Conservation (phyloP, 371 early-diverging fungal genomes). For the Basidiobolus heterosporus region DNA sequence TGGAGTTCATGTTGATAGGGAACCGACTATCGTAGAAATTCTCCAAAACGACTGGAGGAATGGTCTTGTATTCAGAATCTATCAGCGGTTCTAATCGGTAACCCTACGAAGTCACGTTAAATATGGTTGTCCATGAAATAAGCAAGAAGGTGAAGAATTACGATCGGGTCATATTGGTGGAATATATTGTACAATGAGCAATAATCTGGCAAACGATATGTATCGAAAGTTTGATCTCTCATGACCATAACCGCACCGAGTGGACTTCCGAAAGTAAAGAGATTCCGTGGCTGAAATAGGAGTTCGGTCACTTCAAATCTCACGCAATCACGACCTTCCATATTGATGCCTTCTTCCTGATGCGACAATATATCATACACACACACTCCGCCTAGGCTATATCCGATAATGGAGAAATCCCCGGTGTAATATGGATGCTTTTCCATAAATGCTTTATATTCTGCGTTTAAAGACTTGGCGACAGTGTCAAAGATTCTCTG, state of each 20-base stretch:
- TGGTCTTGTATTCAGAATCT: constrained; percentile 16
- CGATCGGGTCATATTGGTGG: no score
- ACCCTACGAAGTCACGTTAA: not conserved
- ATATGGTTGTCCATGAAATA: no score
- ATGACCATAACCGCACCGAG: constrained; percentile 23
- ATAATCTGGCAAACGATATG: no score
- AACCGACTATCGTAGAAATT: no score
- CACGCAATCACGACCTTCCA: no score
- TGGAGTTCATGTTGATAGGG: no score
- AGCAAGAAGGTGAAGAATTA: no score
- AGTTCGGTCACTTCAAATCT: constrained; percentile 2
- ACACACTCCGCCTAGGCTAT: constrained; percentile 27
- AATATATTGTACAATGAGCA: no score
- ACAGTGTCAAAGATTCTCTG: constrained; percentile 18
- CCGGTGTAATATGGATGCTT: constrained; percentile 20
- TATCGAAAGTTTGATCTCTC: constrained; percentile 9
- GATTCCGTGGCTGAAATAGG: constrained; percentile 14
- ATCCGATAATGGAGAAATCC: constrained; percentile 15
- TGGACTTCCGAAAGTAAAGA: constrained; percentile 23
- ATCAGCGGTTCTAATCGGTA: constrained; percentile 30
- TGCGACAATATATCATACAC: constrained; percentile 18
- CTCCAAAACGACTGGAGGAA: constrained; percentile 12
- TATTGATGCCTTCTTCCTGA: not conserved
- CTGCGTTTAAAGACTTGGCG: constrained; percentile 15
- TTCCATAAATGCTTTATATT: constrained; percentile 12